Evolutionary conservation across 805 yeast genomes (phyloP), one percentile per base, ranked within the genome.

Genomic region (Saturnispora diversa): DNA sequence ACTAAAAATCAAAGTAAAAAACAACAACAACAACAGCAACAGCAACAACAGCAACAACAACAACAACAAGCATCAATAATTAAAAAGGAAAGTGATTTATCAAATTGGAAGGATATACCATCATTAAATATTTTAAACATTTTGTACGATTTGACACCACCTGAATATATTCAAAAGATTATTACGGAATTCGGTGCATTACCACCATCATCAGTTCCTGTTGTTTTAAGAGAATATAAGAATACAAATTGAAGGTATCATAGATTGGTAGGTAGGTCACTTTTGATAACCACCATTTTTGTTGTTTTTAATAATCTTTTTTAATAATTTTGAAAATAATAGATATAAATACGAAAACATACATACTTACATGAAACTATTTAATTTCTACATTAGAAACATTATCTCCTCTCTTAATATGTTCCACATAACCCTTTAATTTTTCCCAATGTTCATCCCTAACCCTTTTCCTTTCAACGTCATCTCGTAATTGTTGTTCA

Each of bases 141-240:
- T 48, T 72, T 92, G 73, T 92, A 85, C 60, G 98, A 92, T 62
- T 70, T 92, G 51, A 90, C 97, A 1, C 97, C 96, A 26, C 94
- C 95, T 11, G 84, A 80, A 50, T 84, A 83, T 55, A 85, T 92
- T 53, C 88, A 90, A 59, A 92, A 92, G 65, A 86, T 92, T 44
- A 86, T 92, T 40, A 92, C 97, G 2, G 98, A 92, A 60, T 77
- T 90, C 48, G 98, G 98, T 22, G 85, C 95, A 2, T 70, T 92
- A 50, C 98, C 98, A 9, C 95, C 98, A 31, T 83, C 94, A n/a
- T 86, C 97, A 2, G 97, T 92, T 43, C 98, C 98, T 21, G 97
- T 92, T 36, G 85, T 92, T 46, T 67, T 92, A 52, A 76, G 97
- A 63, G 98, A 92, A 62, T 92, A 90, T 62, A 85, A 86, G 61